Conservation (phyloP, 257 asterid species). For the Solanum virginianum region DNA sequence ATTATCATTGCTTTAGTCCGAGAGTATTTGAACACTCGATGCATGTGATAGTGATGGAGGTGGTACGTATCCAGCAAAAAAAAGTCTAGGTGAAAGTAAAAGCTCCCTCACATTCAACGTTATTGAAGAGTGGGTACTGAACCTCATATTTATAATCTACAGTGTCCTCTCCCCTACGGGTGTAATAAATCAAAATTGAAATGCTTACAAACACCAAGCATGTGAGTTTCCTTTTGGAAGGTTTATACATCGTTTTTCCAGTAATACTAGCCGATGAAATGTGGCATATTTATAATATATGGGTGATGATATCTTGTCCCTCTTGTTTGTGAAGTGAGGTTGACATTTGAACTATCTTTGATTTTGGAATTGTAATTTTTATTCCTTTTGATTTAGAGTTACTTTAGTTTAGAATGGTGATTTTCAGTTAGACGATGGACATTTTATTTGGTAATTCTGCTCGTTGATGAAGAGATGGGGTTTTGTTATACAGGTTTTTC, state of each 20-base stretch:
- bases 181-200: no score
- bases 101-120: constrained; percentile 23
- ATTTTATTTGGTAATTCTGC: background rate
- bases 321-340: background rate
- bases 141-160: background rate
- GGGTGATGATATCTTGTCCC: background rate
- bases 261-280: constrained; percentile 15
- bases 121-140: constrained; percentile 23
- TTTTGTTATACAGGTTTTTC: background rate
- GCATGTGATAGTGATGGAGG: background rate
- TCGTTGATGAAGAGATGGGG: background rate
- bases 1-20: background rate
- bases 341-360: background rate
- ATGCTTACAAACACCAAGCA: constrained; percentile 14
- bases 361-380: background rate
- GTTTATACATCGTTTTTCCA: constrained; percentile 24
- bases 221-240: constrained; percentile 44
- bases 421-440: background rate
- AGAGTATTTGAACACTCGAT: background rate
- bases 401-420: background rate
- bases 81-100: background rate
- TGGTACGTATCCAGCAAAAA: background rate
- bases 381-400: background rate
- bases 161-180: no score
- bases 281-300: background rate